A percentile compares a stretch with the other conserved stretches of the same genome.
These are phyloP conservation scores for Nigrospora osmanthi DNA, from an alignment of 2,329 filamentous ascomycete species.

Conservation along the genomic window DNA sequence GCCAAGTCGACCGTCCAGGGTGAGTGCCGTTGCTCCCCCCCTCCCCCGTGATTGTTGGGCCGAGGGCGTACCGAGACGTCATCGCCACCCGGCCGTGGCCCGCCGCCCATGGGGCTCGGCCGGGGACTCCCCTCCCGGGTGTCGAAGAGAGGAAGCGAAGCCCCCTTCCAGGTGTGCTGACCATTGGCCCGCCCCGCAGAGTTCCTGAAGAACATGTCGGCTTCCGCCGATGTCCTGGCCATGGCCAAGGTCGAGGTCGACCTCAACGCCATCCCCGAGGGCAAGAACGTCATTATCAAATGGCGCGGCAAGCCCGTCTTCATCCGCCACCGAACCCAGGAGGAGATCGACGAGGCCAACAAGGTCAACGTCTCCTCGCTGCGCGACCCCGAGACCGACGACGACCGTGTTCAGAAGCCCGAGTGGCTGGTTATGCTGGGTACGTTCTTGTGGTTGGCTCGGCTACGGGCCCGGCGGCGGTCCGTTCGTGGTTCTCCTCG, in stretches of 20 bases:
- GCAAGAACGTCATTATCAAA: conserved; percentile 99
- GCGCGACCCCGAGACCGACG: conserved; percentile 85
- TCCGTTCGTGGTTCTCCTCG: not conserved
- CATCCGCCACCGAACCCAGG: conserved; percentile 92
- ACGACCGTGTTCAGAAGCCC: conserved; percentile 92
- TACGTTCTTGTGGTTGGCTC: conserved; percentile 30
- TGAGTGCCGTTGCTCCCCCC: conserved; percentile 56
- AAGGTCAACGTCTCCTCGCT: conserved; percentile 73
- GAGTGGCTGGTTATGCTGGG: conserved; percentile 99
- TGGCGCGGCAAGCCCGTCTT: conserved; percentile 99
- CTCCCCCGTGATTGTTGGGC: no score
- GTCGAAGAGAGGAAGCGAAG: no score
- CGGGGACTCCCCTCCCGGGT: no score
- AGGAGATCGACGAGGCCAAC: conserved; percentile 94
- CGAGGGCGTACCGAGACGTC: conserved; percentile 1
- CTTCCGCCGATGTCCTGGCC: conserved; percentile 94
- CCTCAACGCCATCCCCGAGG: conserved; percentile 82
- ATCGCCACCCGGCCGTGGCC: not conserved
- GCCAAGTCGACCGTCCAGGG: conserved; percentile 98
- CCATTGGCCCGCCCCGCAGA: conserved; percentile 45
- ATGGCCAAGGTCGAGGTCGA: conserved; percentile 99
- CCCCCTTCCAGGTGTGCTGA: no score
- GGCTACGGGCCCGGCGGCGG: no score
- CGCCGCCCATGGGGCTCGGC: conserved; percentile 7
- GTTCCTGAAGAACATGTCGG: conserved; percentile 99